phyloP scores from a whole-genome alignment of 176 grass and related monocot species.

The Zizania latifolia region DNA sequence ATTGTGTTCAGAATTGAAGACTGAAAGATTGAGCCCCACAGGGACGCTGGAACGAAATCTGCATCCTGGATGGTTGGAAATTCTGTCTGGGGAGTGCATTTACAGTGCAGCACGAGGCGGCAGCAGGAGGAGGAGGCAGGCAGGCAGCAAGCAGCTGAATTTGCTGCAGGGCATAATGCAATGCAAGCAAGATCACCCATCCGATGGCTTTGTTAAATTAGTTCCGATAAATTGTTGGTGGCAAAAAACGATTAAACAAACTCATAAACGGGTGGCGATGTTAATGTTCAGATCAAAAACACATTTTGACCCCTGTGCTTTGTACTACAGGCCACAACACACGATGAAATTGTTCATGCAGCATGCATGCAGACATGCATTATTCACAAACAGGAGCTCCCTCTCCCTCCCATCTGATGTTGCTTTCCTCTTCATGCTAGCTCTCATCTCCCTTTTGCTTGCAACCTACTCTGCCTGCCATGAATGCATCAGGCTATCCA shows the following conservation, averaged over 20 bases:
- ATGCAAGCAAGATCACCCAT: not conserved
- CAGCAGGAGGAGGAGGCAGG: not conserved
- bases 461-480: not conserved
- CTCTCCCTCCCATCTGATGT: no score
- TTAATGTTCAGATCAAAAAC: not conserved
- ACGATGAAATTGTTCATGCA: not conserved
- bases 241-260: not conserved
- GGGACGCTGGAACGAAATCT: constrained; percentile 14
- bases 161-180: constrained; percentile 1
- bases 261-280: not conserved
- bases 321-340: not conserved
- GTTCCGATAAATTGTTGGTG: constrained; percentile 11
- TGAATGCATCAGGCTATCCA: not conserved
- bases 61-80: constrained; percentile 19
- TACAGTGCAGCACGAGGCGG: constrained; percentile 17
- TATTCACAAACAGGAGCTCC: not conserved
- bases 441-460: not conserved
- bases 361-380: not conserved
- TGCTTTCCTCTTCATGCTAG: not conserved
- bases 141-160: constrained; percentile 11
- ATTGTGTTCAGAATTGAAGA: constrained; percentile 35
- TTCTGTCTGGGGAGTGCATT: constrained; percentile 33
- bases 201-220: constrained; percentile 7
- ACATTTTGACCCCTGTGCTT: not conserved
- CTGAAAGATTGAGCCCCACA: constrained; percentile 16